Evolutionary conservation across 2,329 filamentous ascomycete species (phyloP).

Genomic region (Stagonosporopsis cucurbitacearum): DNA sequence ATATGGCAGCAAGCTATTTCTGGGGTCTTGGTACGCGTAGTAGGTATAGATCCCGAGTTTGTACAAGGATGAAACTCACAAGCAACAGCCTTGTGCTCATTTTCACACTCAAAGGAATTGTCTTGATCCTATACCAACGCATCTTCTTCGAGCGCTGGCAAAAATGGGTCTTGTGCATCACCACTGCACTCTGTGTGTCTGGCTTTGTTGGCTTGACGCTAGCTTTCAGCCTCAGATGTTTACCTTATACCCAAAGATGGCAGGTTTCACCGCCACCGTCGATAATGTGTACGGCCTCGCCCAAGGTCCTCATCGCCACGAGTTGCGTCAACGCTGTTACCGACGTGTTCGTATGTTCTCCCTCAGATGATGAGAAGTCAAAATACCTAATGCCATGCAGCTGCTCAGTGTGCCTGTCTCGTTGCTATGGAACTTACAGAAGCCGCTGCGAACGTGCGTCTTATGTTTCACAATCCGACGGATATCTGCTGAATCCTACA

Average conservation of each 20-base stretch:
- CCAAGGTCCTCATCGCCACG: constrained; percentile 15
- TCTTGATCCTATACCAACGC: constrained; percentile 20
- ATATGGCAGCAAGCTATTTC: constrained; percentile 19
- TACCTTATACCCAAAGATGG: constrained; percentile 11
- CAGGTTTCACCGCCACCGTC: constrained; percentile 13
- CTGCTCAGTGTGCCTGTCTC: constrained; percentile 20
- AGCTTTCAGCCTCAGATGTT: constrained; percentile 16
- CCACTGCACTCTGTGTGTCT: constrained; percentile 11
- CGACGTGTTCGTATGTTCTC: constrained; percentile 11
- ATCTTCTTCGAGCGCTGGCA: constrained; percentile 21
- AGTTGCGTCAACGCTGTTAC: constrained; percentile 22
- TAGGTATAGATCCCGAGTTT: background rate
- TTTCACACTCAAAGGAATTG: constrained; percentile 24
- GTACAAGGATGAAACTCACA: background rate
- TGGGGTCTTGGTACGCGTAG: constrained; percentile 23
- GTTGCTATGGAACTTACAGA: constrained; percentile 22
- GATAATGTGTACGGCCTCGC: constrained; percentile 15
- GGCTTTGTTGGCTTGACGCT: constrained; percentile 10
- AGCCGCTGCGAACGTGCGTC: constrained; percentile 16
- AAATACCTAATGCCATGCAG: background rate
- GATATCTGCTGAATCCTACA: background rate
- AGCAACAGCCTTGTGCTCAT: constrained; percentile 7
- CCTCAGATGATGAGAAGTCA: background rate
- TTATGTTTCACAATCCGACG: too few species aligned
- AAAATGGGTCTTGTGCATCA: constrained; percentile 13